Evolutionary conservation across 1,139 yeast genomes (phyloP), one percentile per base, ranked within the genome.

Genomic region (Pichia norvegensis): DNA sequence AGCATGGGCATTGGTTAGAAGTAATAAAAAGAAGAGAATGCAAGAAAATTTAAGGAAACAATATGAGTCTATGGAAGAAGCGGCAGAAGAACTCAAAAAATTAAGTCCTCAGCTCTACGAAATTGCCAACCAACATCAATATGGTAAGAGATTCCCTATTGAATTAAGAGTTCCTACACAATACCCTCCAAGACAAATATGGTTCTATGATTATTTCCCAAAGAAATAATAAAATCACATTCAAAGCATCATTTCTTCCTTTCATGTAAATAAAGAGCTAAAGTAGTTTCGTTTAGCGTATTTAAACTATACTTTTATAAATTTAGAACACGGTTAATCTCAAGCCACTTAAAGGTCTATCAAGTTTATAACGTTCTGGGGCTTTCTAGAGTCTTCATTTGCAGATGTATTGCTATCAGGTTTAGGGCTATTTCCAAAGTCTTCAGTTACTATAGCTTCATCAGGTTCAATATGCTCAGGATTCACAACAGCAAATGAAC

Each of bases 111-210:
- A 66, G 49, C 68, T 84, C 50, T 78, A 64, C 52, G 74, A 72
- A 50, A 72, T 73, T 36, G 81, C 83, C 35, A 74, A 72, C 58
- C 60, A 62, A 29, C 64, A 68, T 45, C 76, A 78, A 51, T 60
- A 62, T 37, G 71, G 72, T 49, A 75, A 74, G 53, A 69, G 79
- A 57, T 84, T 81, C 61, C 92, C 94, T 9, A 63, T 82, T 58
- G 96, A 90, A 58, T 65, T 87, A 68, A 77, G 95, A 61, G 78
- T 85, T 5, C 97, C 98, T 31, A 85, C 95, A 1, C 95, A 88
- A 47, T 86, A 72, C 52, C 98, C 98, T n/a, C 84, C 97, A 36
- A 79, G 78, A 58, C 74, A 76, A 52, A 73, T 86, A 27, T 90
- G 97, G 97, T 78, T 81, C 48, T 76, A 78, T 59, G 79, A 81